Base-by-base conservation (phyloP, 2,329 filamentous ascomycete genomes). In the Purpureocillium takamizusanense region DNA sequence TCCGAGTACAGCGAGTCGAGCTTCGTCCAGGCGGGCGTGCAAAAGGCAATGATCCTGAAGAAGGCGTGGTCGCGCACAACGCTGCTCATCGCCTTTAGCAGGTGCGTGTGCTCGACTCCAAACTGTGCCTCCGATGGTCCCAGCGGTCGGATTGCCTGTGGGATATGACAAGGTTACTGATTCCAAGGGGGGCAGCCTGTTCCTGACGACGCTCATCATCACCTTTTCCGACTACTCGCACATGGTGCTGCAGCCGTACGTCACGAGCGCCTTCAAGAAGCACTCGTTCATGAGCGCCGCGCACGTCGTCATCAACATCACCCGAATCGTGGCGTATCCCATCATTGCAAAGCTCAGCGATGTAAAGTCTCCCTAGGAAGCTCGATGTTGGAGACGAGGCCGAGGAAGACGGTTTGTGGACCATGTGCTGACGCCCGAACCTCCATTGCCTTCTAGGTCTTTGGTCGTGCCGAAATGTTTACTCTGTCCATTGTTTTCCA, bases 281-380 rank as follows among this genome's bases (percentile, higher is more conserved):
- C 72, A 76, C 47, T 72, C 70, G 5, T 56, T 72, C 5, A 55
- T 72, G 17, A 63, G 65, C 2, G 64, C 70, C 3, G 63, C 69
- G 25, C 60, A 64, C 31, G 67, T 75, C 35, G 63, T 75, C 0
- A 54, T 66, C 3, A 65, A 57, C 33, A 62, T 69, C 31, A 69
- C 72, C 29, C 53, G 59, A 47, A 69, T 74, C 17, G 69, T 75
- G 4, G 66, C 72, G 7, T 76, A 76, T 47, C 72, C 76, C 5
- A 70, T 76, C 8, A 66, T 79, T 56, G 74, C 75, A 21, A 79
- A 79, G 50, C 61, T 78, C 17, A 66, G 76, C 33, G 71, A 79
- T 52, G 57, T 46, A 33, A n/a, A n/a, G n/a, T n/a, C n/a, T n/a
- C n/a, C n/a, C n/a, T n/a, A n/a, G n/a, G n/a, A n/a, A n/a, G n/a